Percentiles rank a stretch among this genome's conserved stretches.
phyloP scores from a whole-genome alignment of 306 rosid species.

The Pterocarpus santalinus region DNA sequence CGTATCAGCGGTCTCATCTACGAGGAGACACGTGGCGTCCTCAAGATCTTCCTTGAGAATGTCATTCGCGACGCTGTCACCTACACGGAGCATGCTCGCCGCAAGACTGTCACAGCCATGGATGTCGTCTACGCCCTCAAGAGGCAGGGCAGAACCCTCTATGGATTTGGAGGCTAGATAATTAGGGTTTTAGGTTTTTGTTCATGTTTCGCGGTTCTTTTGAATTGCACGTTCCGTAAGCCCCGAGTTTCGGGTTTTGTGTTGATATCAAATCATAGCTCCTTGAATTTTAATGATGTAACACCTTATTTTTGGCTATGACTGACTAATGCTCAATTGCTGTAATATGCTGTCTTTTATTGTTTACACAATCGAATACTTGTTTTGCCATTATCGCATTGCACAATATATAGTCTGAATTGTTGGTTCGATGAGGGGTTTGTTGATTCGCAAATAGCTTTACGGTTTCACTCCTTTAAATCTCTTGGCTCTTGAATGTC shows the following conservation, averaged over 20 bases:
- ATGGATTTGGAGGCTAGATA: slow-evolving; percentile 56
- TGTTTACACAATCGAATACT: not conserved
- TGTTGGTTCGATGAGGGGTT: no score
- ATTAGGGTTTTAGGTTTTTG: not conserved
- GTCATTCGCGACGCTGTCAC: slow-evolving; percentile 61
- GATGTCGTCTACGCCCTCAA: slow-evolving; percentile 62
- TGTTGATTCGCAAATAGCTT: not conserved
- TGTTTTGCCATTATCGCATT: no score
- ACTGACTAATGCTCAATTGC: not conserved
- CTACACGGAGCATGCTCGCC: slow-evolving; percentile 65
- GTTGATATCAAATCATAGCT: not conserved
- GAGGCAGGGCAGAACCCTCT: slow-evolving; percentile 67
- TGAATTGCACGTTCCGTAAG: not conserved
- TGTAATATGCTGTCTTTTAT: not conserved
- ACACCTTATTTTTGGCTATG: not conserved
- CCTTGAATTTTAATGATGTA: not conserved
- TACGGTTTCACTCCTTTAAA: not conserved
- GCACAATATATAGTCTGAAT: no score
- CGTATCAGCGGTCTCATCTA: slow-evolving; percentile 64
- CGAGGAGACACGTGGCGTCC: slow-evolving; percentile 60
- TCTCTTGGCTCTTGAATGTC: not conserved
- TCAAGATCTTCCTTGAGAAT: slow-evolving; percentile 59
- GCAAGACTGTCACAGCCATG: slow-evolving; percentile 62
- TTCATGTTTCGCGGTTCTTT: not conserved
- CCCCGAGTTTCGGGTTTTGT: not conserved